Evolutionary conservation across 2,329 filamentous ascomycete genomes (phyloP).

Genomic region (Leptodontidium sp.): DNA sequence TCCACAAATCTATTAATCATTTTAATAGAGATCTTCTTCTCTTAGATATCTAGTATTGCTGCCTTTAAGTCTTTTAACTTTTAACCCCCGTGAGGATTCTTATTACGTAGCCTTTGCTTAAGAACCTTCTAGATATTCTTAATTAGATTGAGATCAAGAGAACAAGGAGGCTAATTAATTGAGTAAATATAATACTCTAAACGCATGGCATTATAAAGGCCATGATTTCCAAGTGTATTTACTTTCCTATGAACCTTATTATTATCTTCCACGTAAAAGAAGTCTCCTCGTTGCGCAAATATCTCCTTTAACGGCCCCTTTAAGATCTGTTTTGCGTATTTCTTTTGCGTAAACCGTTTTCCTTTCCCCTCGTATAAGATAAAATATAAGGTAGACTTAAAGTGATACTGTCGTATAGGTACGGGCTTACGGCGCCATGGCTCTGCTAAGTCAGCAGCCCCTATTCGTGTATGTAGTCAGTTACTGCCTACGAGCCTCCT

Average conservation of each 20-base stretch:
- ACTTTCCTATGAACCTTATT: conserved; percentile 28
- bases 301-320: conserved; percentile 27
- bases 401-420: no score
- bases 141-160: not conserved
- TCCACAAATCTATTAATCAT: not conserved
- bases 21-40: not conserved
- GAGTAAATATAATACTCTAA: conserved; percentile 22
- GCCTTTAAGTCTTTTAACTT: not conserved
- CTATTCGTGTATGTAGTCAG: no score
- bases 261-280: conserved; percentile 27
- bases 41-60: not conserved
- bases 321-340: conserved; percentile 28
- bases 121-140: not conserved
- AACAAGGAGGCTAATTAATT: not conserved
- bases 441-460: no score
- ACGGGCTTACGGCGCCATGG: no score
- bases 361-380: conserved; percentile 27
- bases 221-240: conserved; percentile 28
- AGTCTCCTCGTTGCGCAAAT: conserved; percentile 4
- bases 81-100: not conserved
- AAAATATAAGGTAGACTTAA: conserved; percentile 26
- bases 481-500: no score
- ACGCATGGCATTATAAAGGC: conserved; percentile 26
- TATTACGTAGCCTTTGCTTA: not conserved
- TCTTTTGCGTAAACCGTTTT: conserved; percentile 34